Conservation (phyloP, 1,284 basidiomycete species). For the Boletus semigastroideus region DNA sequence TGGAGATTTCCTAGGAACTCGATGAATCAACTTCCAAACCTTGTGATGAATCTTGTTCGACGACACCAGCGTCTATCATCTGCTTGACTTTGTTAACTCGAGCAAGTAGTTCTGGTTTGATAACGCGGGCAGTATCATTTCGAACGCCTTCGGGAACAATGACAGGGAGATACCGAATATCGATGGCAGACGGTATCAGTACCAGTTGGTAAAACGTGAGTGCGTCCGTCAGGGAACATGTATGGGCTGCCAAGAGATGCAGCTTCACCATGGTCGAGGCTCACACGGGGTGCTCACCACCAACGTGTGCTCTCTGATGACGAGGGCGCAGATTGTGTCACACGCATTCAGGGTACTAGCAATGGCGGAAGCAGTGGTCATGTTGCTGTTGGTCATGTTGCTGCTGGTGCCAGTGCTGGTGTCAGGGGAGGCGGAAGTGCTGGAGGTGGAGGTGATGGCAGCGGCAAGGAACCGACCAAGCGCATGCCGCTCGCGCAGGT, state of each 20-base stretch:
- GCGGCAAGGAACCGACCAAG: not conserved
- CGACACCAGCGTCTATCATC: constrained; percentile 61
- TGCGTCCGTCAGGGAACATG: too few species aligned
- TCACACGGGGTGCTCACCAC: constrained; percentile 18
- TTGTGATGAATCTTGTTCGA: constrained; percentile 47
- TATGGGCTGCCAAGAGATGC: too few species aligned
- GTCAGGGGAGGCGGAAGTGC: too few species aligned
- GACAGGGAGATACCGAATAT: constrained; percentile 67
- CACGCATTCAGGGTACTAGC: too few species aligned
- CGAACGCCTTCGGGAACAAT: constrained; percentile 54
- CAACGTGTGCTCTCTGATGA: not conserved
- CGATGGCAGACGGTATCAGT: too few species aligned
- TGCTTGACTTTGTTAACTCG: constrained; percentile 59
- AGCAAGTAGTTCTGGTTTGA: constrained; percentile 64
- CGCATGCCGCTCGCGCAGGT: constrained; percentile 4
- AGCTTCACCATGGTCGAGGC: constrained; percentile 26
- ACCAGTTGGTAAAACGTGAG: too few species aligned
- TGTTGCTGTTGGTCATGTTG: too few species aligned
- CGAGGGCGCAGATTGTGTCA: not conserved
- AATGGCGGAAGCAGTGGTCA: too few species aligned
- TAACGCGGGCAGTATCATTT: constrained; percentile 65
- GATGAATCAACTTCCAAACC: constrained; percentile 6
- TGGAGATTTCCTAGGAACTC: too few species aligned
- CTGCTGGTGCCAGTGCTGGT: too few species aligned
- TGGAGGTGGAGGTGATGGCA: not conserved